A percentile compares a stretch with the other conserved stretches of the same genome.
phyloP scores from a whole-genome alignment of 2,329 filamentous ascomycete genomes.

The Cladosporium sp. region DNA sequence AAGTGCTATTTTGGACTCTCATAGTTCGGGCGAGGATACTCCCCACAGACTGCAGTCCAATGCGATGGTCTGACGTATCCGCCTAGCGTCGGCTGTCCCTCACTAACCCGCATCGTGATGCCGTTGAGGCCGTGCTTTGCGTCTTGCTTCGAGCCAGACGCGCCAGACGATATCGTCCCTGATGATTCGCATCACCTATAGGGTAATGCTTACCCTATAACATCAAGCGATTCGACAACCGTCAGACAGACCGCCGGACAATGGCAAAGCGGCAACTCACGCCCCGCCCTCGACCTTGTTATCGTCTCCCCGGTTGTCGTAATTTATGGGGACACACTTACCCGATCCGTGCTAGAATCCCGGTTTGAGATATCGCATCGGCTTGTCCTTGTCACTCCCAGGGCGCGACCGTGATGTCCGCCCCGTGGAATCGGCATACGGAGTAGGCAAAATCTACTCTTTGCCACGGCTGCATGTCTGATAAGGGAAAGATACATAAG shows the following conservation, averaged over 20 bases:
- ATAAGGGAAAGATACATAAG: neutral
- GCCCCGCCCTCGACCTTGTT: no score
- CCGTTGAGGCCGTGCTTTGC: no score
- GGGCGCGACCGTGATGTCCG: neutral
- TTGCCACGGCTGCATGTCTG: neutral
- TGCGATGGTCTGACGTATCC: no score
- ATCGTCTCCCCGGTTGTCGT: no score
- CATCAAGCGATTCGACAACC: neutral
- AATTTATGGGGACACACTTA: constrained; percentile 10
- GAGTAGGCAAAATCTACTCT: neutral
- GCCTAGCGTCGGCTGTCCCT: constrained; percentile 2
- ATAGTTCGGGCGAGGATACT: no score
- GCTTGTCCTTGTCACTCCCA: constrained; percentile 1
- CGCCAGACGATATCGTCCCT: no score
- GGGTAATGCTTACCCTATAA: neutral
- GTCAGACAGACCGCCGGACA: neutral
- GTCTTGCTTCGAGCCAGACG: no score
- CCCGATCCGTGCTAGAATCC: constrained; percentile 11
- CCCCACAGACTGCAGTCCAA: neutral
- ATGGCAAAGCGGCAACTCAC: neutral
- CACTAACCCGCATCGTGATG: constrained; percentile 3
- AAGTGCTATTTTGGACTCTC: neutral
- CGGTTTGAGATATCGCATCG: constrained; percentile 1
- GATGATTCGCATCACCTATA: neutral
- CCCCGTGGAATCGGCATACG: neutral